A percentile compares a stretch with the other conserved stretches of the same genome.
phyloP scores from a whole-genome alignment of 2,329 filamentous ascomycete species.

The Cladosporium sp. region DNA sequence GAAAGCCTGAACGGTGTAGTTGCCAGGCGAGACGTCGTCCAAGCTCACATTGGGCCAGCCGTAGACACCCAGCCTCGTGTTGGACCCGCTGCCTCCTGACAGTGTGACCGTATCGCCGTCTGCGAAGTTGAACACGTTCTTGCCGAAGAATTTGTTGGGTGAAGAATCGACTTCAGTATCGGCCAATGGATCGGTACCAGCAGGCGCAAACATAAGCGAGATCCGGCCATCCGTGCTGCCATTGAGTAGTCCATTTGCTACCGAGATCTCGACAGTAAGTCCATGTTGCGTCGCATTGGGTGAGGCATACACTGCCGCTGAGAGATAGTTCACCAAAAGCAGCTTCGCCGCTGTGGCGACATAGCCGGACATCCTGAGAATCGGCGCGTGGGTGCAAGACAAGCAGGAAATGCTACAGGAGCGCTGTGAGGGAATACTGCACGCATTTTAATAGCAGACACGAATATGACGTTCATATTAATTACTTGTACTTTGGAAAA shows the following conservation, averaged over 20 bases:
- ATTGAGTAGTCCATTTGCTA: constrained; percentile 33
- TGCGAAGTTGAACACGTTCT: constrained; percentile 37
- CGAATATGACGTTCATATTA: background rate
- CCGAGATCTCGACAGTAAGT: constrained; percentile 30
- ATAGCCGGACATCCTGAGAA: background rate
- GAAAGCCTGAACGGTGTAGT: constrained; percentile 40
- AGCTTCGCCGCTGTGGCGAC: background rate
- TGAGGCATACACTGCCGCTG: background rate
- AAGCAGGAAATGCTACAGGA: background rate
- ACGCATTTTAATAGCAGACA: background rate
- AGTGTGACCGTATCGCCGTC: constrained; percentile 27
- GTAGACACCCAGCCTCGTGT: constrained; percentile 33
- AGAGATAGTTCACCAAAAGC: background rate
- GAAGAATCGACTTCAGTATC: constrained; percentile 40
- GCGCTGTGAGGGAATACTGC: background rate
- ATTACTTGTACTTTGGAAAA: background rate
- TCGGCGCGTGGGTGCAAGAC: background rate
- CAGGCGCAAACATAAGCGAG: constrained; percentile 38
- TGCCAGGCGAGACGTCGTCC: constrained; percentile 33
- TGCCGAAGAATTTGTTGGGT: constrained; percentile 40
- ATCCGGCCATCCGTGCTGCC: constrained; percentile 35
- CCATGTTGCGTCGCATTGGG: background rate
- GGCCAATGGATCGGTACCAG: constrained; percentile 37
- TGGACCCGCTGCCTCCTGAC: constrained; percentile 32
- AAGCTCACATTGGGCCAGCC: constrained; percentile 39